phyloP scores from a whole-genome alignment of 352 stramenopile species.

The Blastocystis sp. region DNA sequence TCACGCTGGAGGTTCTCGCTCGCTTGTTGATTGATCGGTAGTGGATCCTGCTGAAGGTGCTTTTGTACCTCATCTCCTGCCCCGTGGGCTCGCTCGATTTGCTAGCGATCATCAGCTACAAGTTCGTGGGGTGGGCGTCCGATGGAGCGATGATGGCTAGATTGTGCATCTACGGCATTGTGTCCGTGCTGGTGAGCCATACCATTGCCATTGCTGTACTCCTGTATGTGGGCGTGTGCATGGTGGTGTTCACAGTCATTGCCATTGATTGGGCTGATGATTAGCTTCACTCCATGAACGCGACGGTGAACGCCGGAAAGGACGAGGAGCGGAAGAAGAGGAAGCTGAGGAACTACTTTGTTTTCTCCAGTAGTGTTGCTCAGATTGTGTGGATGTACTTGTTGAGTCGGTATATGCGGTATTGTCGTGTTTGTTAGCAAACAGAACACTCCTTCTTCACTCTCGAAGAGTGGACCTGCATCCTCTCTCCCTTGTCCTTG shows the following conservation, averaged over 20 bases:
- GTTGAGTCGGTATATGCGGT: slow-evolving; percentile 42
- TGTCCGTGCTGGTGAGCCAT: slow-evolving; percentile 2
- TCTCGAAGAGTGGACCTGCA: background rate
- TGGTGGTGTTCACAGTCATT: slow-evolving; percentile 69
- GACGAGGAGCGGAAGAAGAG: slow-evolving; percentile 32
- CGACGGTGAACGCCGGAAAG: slow-evolving; percentile 16
- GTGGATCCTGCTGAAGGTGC: slow-evolving; percentile 92
- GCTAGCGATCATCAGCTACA: slow-evolving; percentile 94
- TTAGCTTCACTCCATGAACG: slow-evolving; percentile 51
- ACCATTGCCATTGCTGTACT: background rate
- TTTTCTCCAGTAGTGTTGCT: slow-evolving; percentile 26
- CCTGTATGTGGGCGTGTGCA: slow-evolving; percentile 70
- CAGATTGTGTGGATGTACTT: slow-evolving; percentile 42
- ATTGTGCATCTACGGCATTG: slow-evolving; percentile 63
- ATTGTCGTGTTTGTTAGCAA: slow-evolving; percentile 24
- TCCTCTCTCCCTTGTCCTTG: slow-evolving; percentile 5
- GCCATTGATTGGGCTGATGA: background rate
- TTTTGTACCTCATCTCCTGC: slow-evolving; percentile 76
- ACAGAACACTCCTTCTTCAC: slow-evolving; percentile 5
- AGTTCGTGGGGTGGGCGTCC: slow-evolving; percentile 87
- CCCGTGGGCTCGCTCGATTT: slow-evolving; percentile 87
- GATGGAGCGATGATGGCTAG: background rate
- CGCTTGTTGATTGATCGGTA: slow-evolving; percentile 64
- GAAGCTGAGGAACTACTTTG: slow-evolving; percentile 47
- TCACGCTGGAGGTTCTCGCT: background rate